Conservation (phyloP, 176 grass and related monocot species). For the Triticum timopheevii region DNA sequence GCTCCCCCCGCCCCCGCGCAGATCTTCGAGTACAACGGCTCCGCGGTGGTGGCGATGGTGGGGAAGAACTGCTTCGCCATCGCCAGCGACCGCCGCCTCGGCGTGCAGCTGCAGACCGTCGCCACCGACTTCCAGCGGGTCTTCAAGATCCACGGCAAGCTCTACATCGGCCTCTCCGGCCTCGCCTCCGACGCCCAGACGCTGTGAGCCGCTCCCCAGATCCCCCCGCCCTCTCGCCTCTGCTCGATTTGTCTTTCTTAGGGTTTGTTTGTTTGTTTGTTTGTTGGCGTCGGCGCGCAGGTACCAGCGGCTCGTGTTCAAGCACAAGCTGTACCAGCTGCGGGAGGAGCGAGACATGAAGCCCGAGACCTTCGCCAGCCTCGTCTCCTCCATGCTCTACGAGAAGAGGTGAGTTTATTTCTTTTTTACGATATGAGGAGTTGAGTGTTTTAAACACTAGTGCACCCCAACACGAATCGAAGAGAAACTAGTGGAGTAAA, state of each 20-base stretch:
- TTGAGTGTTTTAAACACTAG: constrained; percentile 6
- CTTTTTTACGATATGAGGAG: constrained; percentile 44
- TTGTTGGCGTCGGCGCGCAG: constrained; percentile 10
- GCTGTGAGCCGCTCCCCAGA: constrained; percentile 44
- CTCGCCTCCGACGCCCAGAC: constrained; percentile 90
- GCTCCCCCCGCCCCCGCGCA: neutral
- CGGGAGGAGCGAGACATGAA: constrained; percentile 99
- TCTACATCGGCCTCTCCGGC: constrained; percentile 92
- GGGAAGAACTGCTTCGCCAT: constrained; percentile 99
- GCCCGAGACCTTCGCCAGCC: constrained; percentile 92
- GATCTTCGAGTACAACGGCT: constrained; percentile 99
- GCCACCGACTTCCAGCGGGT: constrained; percentile 94
- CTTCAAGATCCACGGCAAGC: constrained; percentile 91
- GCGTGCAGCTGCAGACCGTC: constrained; percentile 91
- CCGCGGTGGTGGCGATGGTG: constrained; percentile 95
- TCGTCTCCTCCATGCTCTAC: constrained; percentile 88
- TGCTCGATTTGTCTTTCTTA: neutral
- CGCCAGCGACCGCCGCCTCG: constrained; percentile 84
- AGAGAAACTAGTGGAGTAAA: neutral
- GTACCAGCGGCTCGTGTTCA: constrained; percentile 83
- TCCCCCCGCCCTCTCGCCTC: neutral
- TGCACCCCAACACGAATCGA: neutral
- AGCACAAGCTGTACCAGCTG: constrained; percentile 97
- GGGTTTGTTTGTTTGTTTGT: constrained; percentile 27
- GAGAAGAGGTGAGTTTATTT: constrained; percentile 72